Conservation (phyloP, 768 basidiomycete species). For the Serpula lacrymans region DNA sequence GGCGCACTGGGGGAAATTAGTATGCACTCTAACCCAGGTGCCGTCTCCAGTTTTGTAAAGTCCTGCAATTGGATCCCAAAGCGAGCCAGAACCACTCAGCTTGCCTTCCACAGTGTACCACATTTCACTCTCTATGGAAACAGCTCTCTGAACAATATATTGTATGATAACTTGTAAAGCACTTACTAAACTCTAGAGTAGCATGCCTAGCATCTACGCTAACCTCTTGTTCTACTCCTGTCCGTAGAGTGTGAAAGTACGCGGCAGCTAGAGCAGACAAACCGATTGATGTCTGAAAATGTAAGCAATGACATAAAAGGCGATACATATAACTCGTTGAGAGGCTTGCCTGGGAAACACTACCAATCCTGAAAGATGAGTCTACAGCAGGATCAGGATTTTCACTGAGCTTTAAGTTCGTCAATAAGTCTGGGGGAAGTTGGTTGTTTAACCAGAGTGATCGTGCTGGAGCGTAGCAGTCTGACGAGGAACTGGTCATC, state of each 20-base stretch:
- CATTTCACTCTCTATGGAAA: conserved; percentile 43
- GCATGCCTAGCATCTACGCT: conserved; percentile 55
- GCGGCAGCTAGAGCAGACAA: conserved; percentile 52
- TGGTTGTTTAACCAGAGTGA: conserved; percentile 39
- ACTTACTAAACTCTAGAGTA: conserved; percentile 50
- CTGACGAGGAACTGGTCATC: too few relatives aligned
- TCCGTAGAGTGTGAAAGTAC: conserved; percentile 44
- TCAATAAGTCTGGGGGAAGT: conserved; percentile 36
- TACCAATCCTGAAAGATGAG: conserved; percentile 53
- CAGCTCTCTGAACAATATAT: background rate
- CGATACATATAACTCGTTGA: background rate
- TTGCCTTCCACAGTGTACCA: conserved; percentile 46
- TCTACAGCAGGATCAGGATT: conserved; percentile 42
- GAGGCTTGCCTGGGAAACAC: conserved; percentile 47
- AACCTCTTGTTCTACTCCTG: conserved; percentile 45
- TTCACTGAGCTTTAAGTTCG: conserved; percentile 32
- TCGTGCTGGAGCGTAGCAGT: conserved; percentile 12
- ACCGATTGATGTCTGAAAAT: conserved; percentile 41
- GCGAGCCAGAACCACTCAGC: conserved; percentile 20
- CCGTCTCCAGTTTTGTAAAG: conserved; percentile 50
- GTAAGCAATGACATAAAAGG: conserved; percentile 2
- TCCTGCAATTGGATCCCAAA: conserved; percentile 52
- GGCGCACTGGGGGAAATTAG: conserved; percentile 61
- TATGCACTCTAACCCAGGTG: conserved; percentile 53
- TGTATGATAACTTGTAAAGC: background rate